phyloP scores from a whole-genome alignment of 495 filamentous ascomycete species.

The Penicillium nucicola region DNA sequence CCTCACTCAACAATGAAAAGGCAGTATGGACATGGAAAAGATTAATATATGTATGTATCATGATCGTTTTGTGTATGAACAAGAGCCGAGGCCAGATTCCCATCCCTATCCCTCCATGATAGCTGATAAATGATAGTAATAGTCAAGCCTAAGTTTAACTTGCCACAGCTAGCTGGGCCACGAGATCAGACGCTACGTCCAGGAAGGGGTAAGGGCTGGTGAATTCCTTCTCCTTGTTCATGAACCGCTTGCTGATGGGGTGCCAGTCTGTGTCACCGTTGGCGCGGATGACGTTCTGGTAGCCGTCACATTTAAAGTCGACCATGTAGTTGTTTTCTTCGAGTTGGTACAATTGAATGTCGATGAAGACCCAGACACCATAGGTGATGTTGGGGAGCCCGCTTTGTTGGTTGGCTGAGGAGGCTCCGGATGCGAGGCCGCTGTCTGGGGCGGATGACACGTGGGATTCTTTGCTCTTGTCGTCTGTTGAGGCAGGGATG shows the following conservation, averaged over 20 bases:
- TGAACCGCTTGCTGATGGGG: conserved; percentile 45
- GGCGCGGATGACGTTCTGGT: conserved; percentile 71
- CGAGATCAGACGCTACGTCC: conserved; percentile 52
- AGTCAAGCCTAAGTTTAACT: conserved; percentile 19
- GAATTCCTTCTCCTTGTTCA: conserved; percentile 53
- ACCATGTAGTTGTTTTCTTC: conserved; percentile 92
- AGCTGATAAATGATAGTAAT: not conserved
- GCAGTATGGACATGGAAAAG: conserved; percentile 1
- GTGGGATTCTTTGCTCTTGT: conserved; percentile 24
- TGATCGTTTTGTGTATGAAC: conserved; percentile 10
- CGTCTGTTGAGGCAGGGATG: conserved; percentile 35
- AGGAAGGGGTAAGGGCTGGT: conserved; percentile 56
- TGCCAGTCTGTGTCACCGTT: conserved; percentile 43
- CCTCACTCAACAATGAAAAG: not conserved
- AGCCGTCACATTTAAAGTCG: conserved; percentile 98
- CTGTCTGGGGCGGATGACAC: conserved; percentile 22
- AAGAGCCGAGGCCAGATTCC: not conserved
- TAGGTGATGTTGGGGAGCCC: conserved; percentile 35
- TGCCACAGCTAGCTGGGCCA: conserved; percentile 51
- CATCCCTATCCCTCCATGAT: too few species aligned
- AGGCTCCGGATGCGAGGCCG: conserved; percentile 34
- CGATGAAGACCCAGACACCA: conserved; percentile 73
- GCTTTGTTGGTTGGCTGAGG: conserved; percentile 37
- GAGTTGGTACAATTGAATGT: conserved; percentile 95
- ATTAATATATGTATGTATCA: conserved; percentile 11